phyloP scores from a whole-genome alignment of 2,329 filamentous ascomycete genomes.

The Beauveria pseudobassiana region DNA sequence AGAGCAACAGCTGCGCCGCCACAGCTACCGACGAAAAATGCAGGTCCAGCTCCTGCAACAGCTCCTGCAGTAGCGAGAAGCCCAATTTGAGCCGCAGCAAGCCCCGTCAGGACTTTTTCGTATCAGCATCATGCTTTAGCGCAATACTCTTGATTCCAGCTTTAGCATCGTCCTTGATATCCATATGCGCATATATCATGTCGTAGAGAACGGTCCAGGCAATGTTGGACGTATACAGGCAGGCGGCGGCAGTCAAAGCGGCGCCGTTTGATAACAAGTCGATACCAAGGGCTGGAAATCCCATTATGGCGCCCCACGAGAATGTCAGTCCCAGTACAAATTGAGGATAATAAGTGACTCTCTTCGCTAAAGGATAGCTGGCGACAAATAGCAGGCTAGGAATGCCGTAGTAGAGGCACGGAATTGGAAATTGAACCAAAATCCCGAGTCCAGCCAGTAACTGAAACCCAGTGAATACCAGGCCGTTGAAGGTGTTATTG shows the following conservation, averaged over 20 bases:
- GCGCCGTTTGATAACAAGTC: conserved; percentile 59
- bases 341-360: conserved; percentile 82
- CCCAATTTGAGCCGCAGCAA: conserved; percentile 62
- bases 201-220: conserved; percentile 87
- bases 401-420: conserved; percentile 70
- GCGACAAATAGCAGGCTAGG: conserved; percentile 68
- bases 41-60: conserved; percentile 59
- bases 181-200: conserved; percentile 92
- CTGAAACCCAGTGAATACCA: conserved; percentile 68
- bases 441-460: conserved; percentile 66
- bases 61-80: conserved; percentile 63
- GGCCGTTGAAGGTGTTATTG: conserved; percentile 61
- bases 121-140: conserved; percentile 67
- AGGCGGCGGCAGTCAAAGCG: conserved; percentile 58
- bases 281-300: conserved; percentile 74
- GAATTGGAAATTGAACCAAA: conserved; percentile 65
- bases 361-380: conserved; percentile 74
- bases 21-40: conserved; percentile 60
- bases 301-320: conserved; percentile 84
- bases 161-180: conserved; percentile 77
- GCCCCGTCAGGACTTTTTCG: conserved; percentile 66
- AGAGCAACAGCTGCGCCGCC: conserved; percentile 55
- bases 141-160: conserved; percentile 87
- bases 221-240: conserved; percentile 70
- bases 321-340: conserved; percentile 77